Base-by-base conservation (phyloP, 176 grass and related monocot species). In the Cenchrus purpureus region DNA sequence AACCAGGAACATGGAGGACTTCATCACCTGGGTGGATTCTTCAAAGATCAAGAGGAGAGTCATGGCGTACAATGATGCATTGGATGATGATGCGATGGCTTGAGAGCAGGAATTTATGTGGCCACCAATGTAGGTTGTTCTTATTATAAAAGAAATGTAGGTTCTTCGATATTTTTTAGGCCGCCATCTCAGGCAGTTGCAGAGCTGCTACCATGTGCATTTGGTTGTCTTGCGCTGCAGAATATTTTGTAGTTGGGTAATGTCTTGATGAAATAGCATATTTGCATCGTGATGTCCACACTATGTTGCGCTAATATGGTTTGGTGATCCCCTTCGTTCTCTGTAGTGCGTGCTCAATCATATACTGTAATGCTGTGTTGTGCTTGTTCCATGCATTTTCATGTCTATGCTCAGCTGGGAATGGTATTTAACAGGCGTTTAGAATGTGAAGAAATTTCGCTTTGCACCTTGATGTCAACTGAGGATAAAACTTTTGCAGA, bases 1-100 rank as follows among this genome's bases (percentile, higher is more conserved):
- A 55, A 97, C 92, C 0, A 93, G 87, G 88, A 97, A 97, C 91
- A 91, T 95, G 95, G 91, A 97, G 66, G 95, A 97, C 79, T 97
- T 97, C 65, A 81, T 98, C 50, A 94, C 93, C 49, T 98, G 93
- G 91, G 91, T 95, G 46, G 93, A 98, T 79, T 95, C 87, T 57
- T 98, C 89, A 20, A 94, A 95, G 89, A 98, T 98, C 74, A 95
- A 92, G 81, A 83, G 56, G 61, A 92, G 84, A 54, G 75, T 94
- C 76, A 51, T 88, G 78, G 74, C 79, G 56, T 99, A 96, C 50
- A 99, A 92, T 78, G 87, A 90, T 28, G 76, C 60, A 50, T 80
- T 92, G 73, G 88, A 98, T 81, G 91, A 98, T 31, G 96, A 98
- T 86, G 72, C 82, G 28, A 84, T 95, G 91, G 52, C 61, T 68